Conservation (phyloP, 306 rosid species). For the Gastrolobium villosum region DNA sequence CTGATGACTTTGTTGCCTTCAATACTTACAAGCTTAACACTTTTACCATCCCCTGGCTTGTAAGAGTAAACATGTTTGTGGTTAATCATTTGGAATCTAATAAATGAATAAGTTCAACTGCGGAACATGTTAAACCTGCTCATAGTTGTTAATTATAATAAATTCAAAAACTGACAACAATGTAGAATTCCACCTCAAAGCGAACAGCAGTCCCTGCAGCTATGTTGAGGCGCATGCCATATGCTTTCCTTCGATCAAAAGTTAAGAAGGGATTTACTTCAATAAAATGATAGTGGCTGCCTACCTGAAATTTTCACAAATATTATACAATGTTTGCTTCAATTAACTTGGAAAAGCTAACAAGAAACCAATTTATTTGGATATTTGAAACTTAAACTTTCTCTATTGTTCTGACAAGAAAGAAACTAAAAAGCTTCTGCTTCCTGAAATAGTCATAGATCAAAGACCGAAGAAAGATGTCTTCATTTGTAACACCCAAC, state of each 20-base stretch:
- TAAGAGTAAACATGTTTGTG: slow-evolving; percentile 37
- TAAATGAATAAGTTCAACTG: neutral
- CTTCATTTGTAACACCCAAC: neutral
- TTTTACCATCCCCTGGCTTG: slow-evolving; percentile 78
- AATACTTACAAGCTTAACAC: slow-evolving; percentile 74
- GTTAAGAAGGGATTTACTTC: slow-evolving; percentile 76
- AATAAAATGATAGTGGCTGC: slow-evolving; percentile 88
- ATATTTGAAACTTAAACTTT: slow-evolving; percentile 9
- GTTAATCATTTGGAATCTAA: slow-evolving; percentile 36
- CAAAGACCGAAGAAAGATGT: neutral
- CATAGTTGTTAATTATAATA: slow-evolving; percentile 1
- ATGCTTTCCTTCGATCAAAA: slow-evolving; percentile 77
- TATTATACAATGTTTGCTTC: slow-evolving; percentile 20
- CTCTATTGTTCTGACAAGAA: slow-evolving; percentile 2
- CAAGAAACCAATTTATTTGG: slow-evolving; percentile 15
- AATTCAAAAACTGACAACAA: slow-evolving; percentile 14
- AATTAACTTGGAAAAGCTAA: slow-evolving; percentile 17
- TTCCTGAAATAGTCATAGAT: neutral
- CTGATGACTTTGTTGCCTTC: slow-evolving; percentile 76
- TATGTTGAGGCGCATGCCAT: slow-evolving; percentile 83
- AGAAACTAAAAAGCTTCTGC: slow-evolving; percentile 7
- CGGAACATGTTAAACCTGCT: neutral
- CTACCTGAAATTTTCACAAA: slow-evolving; percentile 65
- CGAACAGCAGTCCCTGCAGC: slow-evolving; percentile 80
- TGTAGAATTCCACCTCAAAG: slow-evolving; percentile 67